phyloP scores from a whole-genome alignment of 306 rosid species.

The Prunus persica region DNA sequence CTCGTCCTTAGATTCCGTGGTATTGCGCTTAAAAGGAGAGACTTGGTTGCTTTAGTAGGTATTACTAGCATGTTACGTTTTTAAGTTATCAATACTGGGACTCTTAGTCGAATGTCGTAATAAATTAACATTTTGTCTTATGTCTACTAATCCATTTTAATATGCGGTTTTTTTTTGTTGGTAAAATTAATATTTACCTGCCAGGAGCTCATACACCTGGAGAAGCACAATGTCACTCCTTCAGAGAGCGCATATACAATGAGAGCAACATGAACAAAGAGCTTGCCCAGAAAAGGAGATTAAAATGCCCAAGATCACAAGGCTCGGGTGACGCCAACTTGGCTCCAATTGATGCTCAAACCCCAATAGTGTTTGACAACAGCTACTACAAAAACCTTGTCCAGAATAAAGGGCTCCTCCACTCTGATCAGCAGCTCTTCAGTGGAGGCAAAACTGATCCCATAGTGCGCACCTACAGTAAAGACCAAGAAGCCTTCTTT shows the following conservation, averaged over 20 bases:
- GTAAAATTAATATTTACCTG: no score
- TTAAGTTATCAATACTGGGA: no score
- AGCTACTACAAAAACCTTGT: slow-evolving; percentile 61
- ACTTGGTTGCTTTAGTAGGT: slow-evolving; percentile 77
- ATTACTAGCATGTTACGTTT: not conserved
- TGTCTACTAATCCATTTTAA: no score
- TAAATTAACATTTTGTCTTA: no score
- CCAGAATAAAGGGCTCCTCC: slow-evolving; percentile 60
- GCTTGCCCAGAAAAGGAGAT: slow-evolving; percentile 43
- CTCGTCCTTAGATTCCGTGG: slow-evolving; percentile 49
- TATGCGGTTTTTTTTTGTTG: no score
- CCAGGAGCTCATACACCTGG: slow-evolving; percentile 77
- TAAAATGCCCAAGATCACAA: slow-evolving; percentile 39
- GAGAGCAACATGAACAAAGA: slow-evolving; percentile 46
- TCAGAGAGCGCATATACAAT: slow-evolving; percentile 57
- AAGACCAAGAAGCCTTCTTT: slow-evolving; percentile 27
- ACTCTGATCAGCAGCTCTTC: slow-evolving; percentile 72
- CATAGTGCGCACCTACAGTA: slow-evolving; percentile 33
- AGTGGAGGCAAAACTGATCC: slow-evolving; percentile 60
- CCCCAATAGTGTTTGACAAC: slow-evolving; percentile 55
- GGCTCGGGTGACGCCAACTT: slow-evolving; percentile 72
- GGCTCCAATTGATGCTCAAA: slow-evolving; percentile 58
- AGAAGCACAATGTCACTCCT: slow-evolving; percentile 62
- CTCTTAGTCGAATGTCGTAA: no score
- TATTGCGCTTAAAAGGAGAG: slow-evolving; percentile 55